phyloP scores from a whole-genome alignment of 805 yeast species.

The Candida mattraensis region DNA sequence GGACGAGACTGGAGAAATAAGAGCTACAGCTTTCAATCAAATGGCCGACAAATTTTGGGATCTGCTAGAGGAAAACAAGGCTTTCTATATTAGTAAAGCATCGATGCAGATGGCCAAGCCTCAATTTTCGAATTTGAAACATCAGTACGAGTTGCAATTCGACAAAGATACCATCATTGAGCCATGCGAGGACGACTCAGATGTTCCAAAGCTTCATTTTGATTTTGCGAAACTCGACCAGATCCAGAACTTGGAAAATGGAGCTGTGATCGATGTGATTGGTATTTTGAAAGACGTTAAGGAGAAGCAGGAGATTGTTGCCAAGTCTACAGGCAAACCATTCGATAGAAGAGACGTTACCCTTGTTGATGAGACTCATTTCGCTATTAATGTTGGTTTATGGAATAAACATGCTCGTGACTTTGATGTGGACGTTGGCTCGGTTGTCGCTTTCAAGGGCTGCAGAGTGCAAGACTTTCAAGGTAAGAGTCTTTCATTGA shows the following conservation, averaged over 20 bases:
- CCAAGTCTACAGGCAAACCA: constrained; percentile 85
- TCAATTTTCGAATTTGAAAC: constrained; percentile 77
- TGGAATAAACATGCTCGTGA: constrained; percentile 90
- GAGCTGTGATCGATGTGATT: constrained; percentile 77
- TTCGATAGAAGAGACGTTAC: constrained; percentile 88
- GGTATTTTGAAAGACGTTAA: constrained; percentile 81
- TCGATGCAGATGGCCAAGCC: constrained; percentile 82
- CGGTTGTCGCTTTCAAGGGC: constrained; percentile 90
- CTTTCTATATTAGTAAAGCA: constrained; percentile 80
- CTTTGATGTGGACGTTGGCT: constrained; percentile 69
- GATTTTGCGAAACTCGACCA: constrained; percentile 70
- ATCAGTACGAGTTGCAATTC: constrained; percentile 84
- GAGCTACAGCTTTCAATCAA: constrained; percentile 92
- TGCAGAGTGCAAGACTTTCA: constrained; percentile 85
- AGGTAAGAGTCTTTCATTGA: constrained; percentile 80
- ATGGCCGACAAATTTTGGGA: constrained; percentile 78
- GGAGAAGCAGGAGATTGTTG: constrained; percentile 74
- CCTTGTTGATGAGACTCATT: constrained; percentile 81
- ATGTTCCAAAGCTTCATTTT: constrained; percentile 78
- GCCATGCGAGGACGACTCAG: constrained; percentile 55
- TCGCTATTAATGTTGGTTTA: constrained; percentile 73
- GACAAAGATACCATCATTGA: constrained; percentile 77
- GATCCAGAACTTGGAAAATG: constrained; percentile 66
- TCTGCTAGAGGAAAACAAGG: constrained; percentile 82
- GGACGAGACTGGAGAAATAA: constrained; percentile 94